Evolutionary conservation across 768 basidiomycete species (phyloP), one percentile per base, ranked within the genome.

Genomic region (Ramaria rubella): DNA sequence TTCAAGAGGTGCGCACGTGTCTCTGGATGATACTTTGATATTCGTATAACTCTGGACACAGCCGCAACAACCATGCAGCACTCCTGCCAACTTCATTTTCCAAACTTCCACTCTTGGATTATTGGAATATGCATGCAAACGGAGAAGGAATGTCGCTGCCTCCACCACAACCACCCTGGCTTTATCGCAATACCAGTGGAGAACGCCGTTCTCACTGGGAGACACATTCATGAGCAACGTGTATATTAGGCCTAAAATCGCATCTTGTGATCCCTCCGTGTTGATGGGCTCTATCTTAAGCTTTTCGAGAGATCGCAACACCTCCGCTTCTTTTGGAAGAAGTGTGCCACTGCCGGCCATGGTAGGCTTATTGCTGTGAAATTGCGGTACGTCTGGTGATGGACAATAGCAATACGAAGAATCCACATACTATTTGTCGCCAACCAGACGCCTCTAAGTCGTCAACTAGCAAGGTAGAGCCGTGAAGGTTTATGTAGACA

Each of bases 131-230:
- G 92, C 92, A 66, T 87, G 85, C 36, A 96, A 69, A 50, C 92
- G 81, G 34, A 95, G 73, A 49, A 90, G 77, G 70, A 94, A 96
- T 0, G 82, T 83, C 0, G 94, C 90, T 1, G 85, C 81, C 57
- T 81, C 85, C 8, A 77, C 68, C 0, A 80, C 83, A 31, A 80
- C 71, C 8, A 75, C 66, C 30, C 79, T 71, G 3, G 84, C 85
- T 34, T 77, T 76, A 27, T 72, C 67, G 68, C 94, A 96, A 67
- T 87, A 94, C 90, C 91, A 94, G 64, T 96, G 93, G 52, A 78
- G 58, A 29, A 59, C 59, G 30, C 71, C 68, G 49, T 76, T 75
- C 30, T 70, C 60, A 45, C 68, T 66, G 49, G 72, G 68, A 3
- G 73, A 70, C 0, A 76, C 70, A 19, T 67, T 69, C 69, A 86